These are phyloP conservation scores for Paramecium pentaurelia DNA, from an alignment of 73 alveolate species.

Conservation along the genomic window DNA sequence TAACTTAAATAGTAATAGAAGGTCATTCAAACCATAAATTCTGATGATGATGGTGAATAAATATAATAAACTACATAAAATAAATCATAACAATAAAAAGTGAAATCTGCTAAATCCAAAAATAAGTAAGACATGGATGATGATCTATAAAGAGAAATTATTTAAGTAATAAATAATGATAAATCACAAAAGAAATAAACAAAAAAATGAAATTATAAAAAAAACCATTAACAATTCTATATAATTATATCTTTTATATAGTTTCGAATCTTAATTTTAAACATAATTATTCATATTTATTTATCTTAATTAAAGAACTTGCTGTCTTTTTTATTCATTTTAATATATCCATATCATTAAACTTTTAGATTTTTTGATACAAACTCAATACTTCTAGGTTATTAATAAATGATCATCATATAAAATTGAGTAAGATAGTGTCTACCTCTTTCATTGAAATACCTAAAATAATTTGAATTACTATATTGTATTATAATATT, in stretches of 20 bases:
- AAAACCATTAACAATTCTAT: neutral
- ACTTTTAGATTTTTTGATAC: neutral
- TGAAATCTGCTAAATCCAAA: neutral
- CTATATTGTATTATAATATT: neutral
- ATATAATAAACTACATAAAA: neutral
- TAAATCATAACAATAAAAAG: neutral
- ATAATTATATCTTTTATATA: neutral
- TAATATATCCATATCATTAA: neutral
- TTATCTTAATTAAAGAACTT: neutral
- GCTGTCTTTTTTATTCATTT: neutral
- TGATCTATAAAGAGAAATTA: neutral
- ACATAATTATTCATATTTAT: neutral
- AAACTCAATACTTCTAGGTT: neutral
- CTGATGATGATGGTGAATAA: neutral
- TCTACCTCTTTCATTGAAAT: neutral
- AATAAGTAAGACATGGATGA: neutral
- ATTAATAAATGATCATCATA: neutral
- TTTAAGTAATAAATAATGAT: neutral
- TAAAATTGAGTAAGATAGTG: neutral
- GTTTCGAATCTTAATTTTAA: neutral
- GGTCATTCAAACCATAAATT: neutral
- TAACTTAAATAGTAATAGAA: neutral
- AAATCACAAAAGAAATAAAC: neutral
- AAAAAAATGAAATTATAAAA: neutral
- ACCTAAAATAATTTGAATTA: neutral